phyloP scores from a whole-genome alignment of 2,329 filamentous ascomycete genomes.

The Dactylonectria macrodidyma region DNA sequence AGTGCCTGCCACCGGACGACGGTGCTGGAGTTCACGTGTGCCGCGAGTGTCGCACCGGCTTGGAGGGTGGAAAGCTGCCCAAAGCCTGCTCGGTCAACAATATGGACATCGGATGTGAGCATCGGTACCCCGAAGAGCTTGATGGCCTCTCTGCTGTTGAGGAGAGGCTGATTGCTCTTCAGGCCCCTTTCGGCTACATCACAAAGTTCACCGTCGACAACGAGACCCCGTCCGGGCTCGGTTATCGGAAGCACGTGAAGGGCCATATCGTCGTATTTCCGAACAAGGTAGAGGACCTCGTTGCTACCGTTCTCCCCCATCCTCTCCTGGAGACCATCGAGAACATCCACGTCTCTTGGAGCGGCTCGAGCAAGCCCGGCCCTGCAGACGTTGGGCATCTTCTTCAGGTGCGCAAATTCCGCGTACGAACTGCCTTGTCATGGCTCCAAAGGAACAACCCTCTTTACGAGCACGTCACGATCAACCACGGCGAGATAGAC shows the following conservation, averaged over 20 bases:
- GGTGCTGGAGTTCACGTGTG: background rate
- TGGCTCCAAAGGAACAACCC: constrained; percentile 25
- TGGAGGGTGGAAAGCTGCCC: constrained; percentile 20
- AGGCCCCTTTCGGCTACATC: constrained; percentile 28
- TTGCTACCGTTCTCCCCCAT: constrained; percentile 20
- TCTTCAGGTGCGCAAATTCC: constrained; percentile 23
- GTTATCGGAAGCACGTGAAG: constrained; percentile 30
- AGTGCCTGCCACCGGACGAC: constrained; percentile 9
- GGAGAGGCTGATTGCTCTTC: constrained; percentile 18
- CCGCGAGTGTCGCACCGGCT: constrained; percentile 2
- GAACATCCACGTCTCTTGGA: constrained; percentile 31
- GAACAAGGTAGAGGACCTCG: constrained; percentile 32
- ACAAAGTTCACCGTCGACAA: constrained; percentile 26
- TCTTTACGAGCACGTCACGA: constrained; percentile 15
- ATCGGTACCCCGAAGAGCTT: background rate
- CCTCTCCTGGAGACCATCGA: constrained; percentile 19
- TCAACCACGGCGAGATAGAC: constrained; percentile 19
- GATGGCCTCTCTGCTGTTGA: constrained; percentile 30
- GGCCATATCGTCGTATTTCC: constrained; percentile 29
- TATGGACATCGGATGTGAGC: constrained; percentile 15
- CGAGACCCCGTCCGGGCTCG: constrained; percentile 7
- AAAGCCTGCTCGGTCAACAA: constrained; percentile 27
- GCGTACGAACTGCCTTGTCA: background rate
- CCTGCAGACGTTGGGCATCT: constrained; percentile 19
- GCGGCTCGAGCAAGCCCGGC: constrained; percentile 10